Evolutionary conservation across 169 alveolate genomes (phyloP), one percentile per base, ranked within the genome.

Genomic region (Babesia divergens): DNA sequence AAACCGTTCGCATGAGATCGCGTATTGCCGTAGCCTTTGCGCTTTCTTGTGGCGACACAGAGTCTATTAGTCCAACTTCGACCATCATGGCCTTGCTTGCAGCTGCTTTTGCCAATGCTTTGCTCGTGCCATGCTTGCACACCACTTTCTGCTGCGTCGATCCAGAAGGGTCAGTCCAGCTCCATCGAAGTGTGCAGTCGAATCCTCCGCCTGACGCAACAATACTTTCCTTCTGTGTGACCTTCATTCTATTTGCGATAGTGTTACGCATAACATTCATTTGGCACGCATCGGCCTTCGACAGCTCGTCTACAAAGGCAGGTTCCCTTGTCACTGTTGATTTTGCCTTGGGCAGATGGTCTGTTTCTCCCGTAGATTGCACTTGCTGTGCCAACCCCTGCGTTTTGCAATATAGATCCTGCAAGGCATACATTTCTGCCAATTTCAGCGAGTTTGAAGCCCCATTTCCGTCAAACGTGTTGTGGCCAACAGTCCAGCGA

Each of bases 11-110:
- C 42, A 74, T 65, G 14, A 53, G 16, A 40, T 54, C 35, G 11
- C 75, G 51, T 37, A 66, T 44, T 11, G 50, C 6, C 18, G 54
- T 69, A 20, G 87, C 82, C 16, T 49, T 16, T 4, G 62, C 18
- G 18, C 76, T 66, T 52, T 79, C 83, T 34, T 79, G 42, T 3
- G 76, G 49, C 13, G 77, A 43, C 24, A 79, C 65, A 1, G 49
- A 59, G 37, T 79, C 82, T 24, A 79, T 79, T n/a, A 55, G 26
- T 0, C 87, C 87, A 31, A 68, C 20, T 58, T 79, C 83, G 6
- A 68, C 82, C 14, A 79, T 65, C 83, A 79, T 79, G 4, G 74
- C 68, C 47, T 68, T 66, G 68, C 87, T 62, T 1, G 87, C 87
- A n/a, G 55, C 69, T 0, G 87, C 87, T 47, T 50, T 66, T 7